A percentile compares a stretch with the other conserved stretches of the same genome.
These are phyloP conservation scores for Cocos nucifera DNA, from an alignment of 176 grass and related monocot genomes.

Conservation along the genomic window DNA sequence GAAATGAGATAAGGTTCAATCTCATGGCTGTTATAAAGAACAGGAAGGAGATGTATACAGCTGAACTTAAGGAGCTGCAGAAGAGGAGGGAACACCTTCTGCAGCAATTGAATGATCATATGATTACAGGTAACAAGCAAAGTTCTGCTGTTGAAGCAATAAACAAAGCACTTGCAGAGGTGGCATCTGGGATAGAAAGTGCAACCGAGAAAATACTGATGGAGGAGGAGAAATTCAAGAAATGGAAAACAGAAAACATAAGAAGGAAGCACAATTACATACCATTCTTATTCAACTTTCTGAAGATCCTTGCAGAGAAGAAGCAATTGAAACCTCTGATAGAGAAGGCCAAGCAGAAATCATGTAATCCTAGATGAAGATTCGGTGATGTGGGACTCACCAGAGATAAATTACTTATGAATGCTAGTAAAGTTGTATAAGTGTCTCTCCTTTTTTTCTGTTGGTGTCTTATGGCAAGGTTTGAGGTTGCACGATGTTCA, in stretches of 20 bases:
- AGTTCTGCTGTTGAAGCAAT: conserved; percentile 26
- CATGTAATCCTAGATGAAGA: conserved; percentile 18
- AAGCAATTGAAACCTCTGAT: conserved; percentile 74
- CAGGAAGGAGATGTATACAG: conserved; percentile 63
- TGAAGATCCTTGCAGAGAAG: conserved; percentile 92
- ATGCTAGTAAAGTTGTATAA: no score
- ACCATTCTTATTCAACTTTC: conserved; percentile 91
- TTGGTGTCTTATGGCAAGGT: no score
- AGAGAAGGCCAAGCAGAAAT: conserved; percentile 76
- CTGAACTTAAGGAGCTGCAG: conserved; percentile 84
- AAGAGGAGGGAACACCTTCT: conserved; percentile 77
- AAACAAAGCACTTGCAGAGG: conserved; percentile 66
- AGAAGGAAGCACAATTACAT: conserved; percentile 97
- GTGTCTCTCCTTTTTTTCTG: no score
- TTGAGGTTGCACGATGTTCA: no score
- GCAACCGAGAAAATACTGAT: conserved; percentile 95
- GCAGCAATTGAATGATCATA: conserved; percentile 45
- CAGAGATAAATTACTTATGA: no score
- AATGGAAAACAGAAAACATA: conserved; percentile 90
- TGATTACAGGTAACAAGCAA: conserved; percentile 4
- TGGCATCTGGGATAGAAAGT: conserved; percentile 68
- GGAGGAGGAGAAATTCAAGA: conserved; percentile 96
- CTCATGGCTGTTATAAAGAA: conserved; percentile 91
- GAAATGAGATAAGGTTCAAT: conserved; percentile 88
- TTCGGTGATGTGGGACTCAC: not conserved